phyloP scores from a whole-genome alignment of 495 filamentous ascomycete genomes.

The Xylaria castorea region DNA sequence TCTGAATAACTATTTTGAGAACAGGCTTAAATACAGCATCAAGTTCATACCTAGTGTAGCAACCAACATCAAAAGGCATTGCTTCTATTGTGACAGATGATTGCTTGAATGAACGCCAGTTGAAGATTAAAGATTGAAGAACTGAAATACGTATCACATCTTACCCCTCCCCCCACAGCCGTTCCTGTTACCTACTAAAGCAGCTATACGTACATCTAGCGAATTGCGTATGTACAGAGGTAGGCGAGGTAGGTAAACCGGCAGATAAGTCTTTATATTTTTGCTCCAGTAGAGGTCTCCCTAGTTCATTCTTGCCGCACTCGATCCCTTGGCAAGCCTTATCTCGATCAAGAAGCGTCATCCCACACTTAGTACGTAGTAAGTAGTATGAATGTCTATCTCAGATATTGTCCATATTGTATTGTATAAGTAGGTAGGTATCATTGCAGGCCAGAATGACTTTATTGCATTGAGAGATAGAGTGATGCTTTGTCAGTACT shows the following conservation, averaged over 20 bases:
- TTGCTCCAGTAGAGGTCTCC: not conserved
- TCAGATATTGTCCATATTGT: not conserved
- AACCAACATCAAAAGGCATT: not conserved
- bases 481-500: constrained; percentile 9
- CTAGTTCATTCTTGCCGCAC: not conserved
- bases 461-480: constrained; percentile 13
- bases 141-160: not conserved
- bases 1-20: not conserved
- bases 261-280: not conserved
- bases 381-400: not conserved
- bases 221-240: not conserved
- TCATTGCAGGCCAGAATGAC: not conserved
- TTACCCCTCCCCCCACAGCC: not conserved
- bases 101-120: not conserved
- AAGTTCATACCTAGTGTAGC: not conserved
- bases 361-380: not conserved
- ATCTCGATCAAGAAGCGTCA: constrained; percentile 8
- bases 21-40: not conserved
- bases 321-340: not conserved
- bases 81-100: not conserved
- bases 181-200: not conserved
- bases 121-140: not conserved
- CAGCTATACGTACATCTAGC: not conserved
- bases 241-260: not conserved
- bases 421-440: not conserved